These are phyloP conservation scores for Corchorus olitorius DNA, from an alignment of 345 rosid genomes.

Conservation along the genomic window DNA sequence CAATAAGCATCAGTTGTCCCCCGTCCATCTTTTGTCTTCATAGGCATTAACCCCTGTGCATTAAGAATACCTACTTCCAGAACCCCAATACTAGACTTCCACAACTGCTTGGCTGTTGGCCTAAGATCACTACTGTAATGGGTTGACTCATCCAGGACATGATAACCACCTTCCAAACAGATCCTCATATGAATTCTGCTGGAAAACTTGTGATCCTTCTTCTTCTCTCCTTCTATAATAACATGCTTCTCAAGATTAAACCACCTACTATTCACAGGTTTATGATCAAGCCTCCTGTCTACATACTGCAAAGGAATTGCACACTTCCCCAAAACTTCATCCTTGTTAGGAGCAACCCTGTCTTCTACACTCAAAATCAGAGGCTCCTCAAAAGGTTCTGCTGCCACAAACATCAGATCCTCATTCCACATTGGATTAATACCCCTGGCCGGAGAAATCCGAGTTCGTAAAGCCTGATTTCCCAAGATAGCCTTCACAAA, in stretches of 20 bases:
- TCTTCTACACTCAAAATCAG: constrained; percentile 80
- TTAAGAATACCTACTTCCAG: constrained; percentile 77
- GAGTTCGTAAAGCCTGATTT: constrained; percentile 60
- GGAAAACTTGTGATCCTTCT: constrained; percentile 76
- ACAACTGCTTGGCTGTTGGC: constrained; percentile 85
- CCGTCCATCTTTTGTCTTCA: constrained; percentile 88
- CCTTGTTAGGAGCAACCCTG: constrained; percentile 81
- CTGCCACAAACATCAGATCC: constrained; percentile 93
- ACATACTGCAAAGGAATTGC: constrained; percentile 51
- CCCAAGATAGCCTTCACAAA: constrained; percentile 72
- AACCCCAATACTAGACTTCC: constrained; percentile 86
- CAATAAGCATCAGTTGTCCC: constrained; percentile 94
- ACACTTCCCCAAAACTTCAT: constrained; percentile 72
- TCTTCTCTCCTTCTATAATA: constrained; percentile 64
- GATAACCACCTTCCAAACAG: constrained; percentile 94
- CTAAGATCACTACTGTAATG: constrained; percentile 94
- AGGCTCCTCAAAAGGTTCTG: constrained; percentile 88
- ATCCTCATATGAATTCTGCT: constrained; percentile 88
- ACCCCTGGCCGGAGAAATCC: constrained; percentile 59
- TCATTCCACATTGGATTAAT: constrained; percentile 93
- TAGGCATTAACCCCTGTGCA: constrained; percentile 81
- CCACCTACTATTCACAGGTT: constrained; percentile 73
- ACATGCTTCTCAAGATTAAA: constrained; percentile 73
- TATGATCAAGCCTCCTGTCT: constrained; percentile 76
- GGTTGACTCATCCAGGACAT: constrained; percentile 88